phyloP scores from a whole-genome alignment of 2,329 filamentous ascomycete genomes.

The Colletotrichum simmondsii region DNA sequence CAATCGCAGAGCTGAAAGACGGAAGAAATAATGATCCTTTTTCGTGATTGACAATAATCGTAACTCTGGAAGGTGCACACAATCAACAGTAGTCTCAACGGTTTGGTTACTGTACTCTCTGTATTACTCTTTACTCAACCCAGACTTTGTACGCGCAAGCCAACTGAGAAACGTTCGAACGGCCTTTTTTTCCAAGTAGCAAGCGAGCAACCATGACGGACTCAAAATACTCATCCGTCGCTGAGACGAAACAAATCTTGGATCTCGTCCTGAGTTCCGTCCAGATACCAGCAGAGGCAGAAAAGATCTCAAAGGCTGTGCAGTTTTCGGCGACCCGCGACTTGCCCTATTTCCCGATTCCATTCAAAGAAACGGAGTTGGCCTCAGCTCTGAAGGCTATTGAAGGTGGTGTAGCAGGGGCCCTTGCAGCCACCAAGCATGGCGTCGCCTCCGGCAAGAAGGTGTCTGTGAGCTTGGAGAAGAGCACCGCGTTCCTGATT shows the following conservation, averaged over 20 bases:
- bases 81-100: neutral
- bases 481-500: conserved; percentile 55
- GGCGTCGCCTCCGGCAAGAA: conserved; percentile 28
- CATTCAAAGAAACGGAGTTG: conserved; percentile 59
- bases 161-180: neutral
- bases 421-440: conserved; percentile 43
- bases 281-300: conserved; percentile 42
- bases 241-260: conserved; percentile 40
- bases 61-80: neutral
- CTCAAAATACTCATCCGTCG: conserved; percentile 39
- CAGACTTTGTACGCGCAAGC: neutral
- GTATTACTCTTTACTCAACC: neutral
- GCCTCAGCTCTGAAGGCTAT: conserved; percentile 56
- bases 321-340: conserved; percentile 47
- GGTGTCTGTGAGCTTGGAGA: conserved; percentile 48
- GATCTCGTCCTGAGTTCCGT: conserved; percentile 42
- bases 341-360: conserved; percentile 56
- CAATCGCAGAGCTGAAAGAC: neutral
- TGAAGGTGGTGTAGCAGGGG: conserved; percentile 48
- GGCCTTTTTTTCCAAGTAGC: neutral
- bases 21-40: neutral
- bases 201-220: conserved; percentile 4
- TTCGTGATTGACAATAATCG: neutral
- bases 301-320: conserved; percentile 38
- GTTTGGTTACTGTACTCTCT: neutral